A percentile compares a stretch with the other conserved stretches of the same genome.
These are phyloP conservation scores for Podospora didyma DNA, from an alignment of 495 filamentous ascomycete genomes.

Conservation along the genomic window DNA sequence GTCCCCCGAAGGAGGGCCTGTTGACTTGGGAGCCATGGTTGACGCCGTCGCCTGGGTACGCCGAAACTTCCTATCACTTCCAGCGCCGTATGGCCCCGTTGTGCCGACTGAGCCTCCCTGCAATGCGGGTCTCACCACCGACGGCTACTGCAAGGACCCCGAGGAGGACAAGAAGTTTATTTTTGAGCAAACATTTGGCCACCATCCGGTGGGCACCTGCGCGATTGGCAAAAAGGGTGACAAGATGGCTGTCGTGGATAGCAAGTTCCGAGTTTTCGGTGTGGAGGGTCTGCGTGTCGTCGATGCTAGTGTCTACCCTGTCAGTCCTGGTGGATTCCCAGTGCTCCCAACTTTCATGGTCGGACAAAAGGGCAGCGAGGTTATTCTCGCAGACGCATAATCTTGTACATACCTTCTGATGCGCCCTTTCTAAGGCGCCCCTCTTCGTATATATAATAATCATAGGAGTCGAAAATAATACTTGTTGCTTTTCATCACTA, in stretches of 20 bases:
- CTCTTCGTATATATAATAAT: too few species aligned
- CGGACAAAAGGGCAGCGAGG: constrained; percentile 55
- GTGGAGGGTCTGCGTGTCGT: constrained; percentile 51
- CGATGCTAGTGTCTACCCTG: constrained; percentile 56
- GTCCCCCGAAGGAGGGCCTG: constrained; percentile 17
- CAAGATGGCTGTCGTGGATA: constrained; percentile 49
- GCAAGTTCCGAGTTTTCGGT: constrained; percentile 48
- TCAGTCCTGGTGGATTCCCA: constrained; percentile 51
- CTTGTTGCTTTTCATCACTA: too few species aligned
- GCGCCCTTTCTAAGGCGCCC: too few species aligned
- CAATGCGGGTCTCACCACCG: constrained; percentile 38
- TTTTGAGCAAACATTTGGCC: constrained; percentile 34
- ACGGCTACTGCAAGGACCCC: constrained; percentile 49
- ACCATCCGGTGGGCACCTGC: constrained; percentile 48
- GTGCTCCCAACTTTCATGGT: constrained; percentile 60
- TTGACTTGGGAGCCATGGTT: constrained; percentile 44
- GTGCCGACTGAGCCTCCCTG: constrained; percentile 42
- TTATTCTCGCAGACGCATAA: constrained; percentile 40
- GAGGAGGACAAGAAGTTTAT: constrained; percentile 37
- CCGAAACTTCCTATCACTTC: constrained; percentile 17
- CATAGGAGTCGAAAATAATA: too few species aligned
- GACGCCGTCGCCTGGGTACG: constrained; percentile 55
- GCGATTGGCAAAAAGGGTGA: constrained; percentile 48
- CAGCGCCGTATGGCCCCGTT: constrained; percentile 34
- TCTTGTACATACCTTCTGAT: background rate